These are phyloP conservation scores for Limtongozyma cylindracea DNA, from an alignment of 805 yeast species.

Conservation along the genomic window DNA sequence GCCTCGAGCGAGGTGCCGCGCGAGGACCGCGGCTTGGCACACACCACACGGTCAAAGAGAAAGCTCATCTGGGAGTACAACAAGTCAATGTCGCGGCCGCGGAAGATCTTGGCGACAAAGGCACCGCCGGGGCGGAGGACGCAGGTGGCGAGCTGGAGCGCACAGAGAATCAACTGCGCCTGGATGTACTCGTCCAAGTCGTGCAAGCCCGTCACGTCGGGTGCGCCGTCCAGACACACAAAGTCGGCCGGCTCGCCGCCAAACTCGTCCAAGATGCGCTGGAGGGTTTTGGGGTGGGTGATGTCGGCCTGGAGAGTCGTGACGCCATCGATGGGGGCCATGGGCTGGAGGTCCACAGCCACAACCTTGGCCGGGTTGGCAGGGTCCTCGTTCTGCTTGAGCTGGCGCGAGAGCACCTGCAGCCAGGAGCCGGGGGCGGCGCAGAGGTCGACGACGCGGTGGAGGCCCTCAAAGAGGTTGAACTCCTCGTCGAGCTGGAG, in stretches of 20 bases:
- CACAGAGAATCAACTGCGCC: conserved; percentile 80
- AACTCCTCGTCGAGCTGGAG: conserved; percentile 82
- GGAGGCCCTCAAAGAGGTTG: conserved; percentile 45
- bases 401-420: conserved; percentile 63
- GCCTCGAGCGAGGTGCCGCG: conserved; percentile 89
- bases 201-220: conserved; percentile 94
- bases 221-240: conserved; percentile 95
- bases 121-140: conserved; percentile 73
- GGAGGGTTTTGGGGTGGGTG: conserved; percentile 80
- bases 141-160: conserved; percentile 78
- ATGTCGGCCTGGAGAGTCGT: conserved; percentile 87
- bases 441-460: conserved; percentile 83
- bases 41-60: conserved; percentile 64
- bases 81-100: conserved; percentile 89
- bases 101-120: conserved; percentile 87
- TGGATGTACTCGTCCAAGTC: conserved; percentile 94
- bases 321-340: conserved; percentile 89
- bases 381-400: conserved; percentile 10
- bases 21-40: conserved; percentile 92
- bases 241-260: conserved; percentile 89
- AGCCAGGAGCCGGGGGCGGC: conserved; percentile 78
- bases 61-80: conserved; percentile 80
- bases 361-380: conserved; percentile 39
- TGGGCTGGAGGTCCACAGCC: conserved; percentile 91
- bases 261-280: conserved; percentile 50